These are phyloP conservation scores for Candida krabiensis DNA, from an alignment of 805 yeast genomes.

Conservation along the genomic window DNA sequence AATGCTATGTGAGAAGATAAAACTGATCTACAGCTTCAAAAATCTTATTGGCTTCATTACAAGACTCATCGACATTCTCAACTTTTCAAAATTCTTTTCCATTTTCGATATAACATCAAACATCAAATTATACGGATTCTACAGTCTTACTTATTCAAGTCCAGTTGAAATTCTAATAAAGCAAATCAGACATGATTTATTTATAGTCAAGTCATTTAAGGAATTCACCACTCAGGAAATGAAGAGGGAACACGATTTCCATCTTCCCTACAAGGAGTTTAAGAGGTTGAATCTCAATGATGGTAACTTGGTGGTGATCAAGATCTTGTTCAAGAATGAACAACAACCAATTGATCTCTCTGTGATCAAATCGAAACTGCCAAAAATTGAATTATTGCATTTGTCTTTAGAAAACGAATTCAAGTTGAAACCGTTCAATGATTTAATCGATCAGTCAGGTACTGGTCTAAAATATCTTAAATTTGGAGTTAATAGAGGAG, in stretches of 20 bases:
- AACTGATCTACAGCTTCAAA: constrained; percentile 27
- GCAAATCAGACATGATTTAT: constrained; percentile 31
- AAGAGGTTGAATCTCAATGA: constrained; percentile 28
- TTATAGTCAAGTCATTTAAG: constrained; percentile 30
- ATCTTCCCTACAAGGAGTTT: constrained; percentile 33
- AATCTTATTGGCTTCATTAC: constrained; percentile 24
- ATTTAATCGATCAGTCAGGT: constrained; percentile 26
- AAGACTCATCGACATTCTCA: constrained; percentile 21
- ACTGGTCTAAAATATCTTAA: constrained; percentile 24
- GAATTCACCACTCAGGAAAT: constrained; percentile 31
- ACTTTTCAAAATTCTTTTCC: constrained; percentile 29
- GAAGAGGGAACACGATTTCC: constrained; percentile 34
- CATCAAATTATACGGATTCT: constrained; percentile 32
- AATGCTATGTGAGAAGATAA: constrained; percentile 27
- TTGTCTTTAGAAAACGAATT: constrained; percentile 30
- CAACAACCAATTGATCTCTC: constrained; percentile 31
- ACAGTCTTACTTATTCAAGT: constrained; percentile 24
- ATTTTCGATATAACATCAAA: constrained; percentile 33
- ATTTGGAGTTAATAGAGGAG: constrained; percentile 33
- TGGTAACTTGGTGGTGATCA: constrained; percentile 32
- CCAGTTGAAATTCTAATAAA: constrained; percentile 33
- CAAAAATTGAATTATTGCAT: constrained; percentile 28
- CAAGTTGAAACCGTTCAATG: constrained; percentile 30
- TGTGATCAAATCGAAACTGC: constrained; percentile 25
- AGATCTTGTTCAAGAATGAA: constrained; percentile 31